Base-by-base conservation (phyloP, 2,329 filamentous ascomycete genomes). In the Penicillium concentricum region DNA sequence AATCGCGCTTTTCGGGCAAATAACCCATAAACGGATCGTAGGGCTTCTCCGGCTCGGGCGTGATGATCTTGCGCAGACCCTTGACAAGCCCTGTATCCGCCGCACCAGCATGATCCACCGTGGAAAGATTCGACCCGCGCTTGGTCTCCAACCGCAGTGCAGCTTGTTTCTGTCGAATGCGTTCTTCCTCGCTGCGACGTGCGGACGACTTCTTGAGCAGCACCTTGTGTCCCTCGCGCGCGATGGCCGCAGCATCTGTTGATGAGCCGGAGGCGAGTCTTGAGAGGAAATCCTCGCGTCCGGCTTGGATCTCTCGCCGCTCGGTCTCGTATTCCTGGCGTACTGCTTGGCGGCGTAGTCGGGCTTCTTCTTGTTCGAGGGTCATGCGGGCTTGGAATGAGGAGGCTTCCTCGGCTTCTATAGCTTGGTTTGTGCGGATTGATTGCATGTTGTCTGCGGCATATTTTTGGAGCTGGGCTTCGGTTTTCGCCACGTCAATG, bases 1-100 rank as follows among this genome's bases (percentile, higher is more conserved):
- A 88, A 64, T 88, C 81, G 22, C 86, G 84, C 24, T 81, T 80
- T 50, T 92, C 83, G 45, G 72, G 68, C 8, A 70, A 60, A 59
- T 92, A 77, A 0, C 91, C 94, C 38, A 86, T 91, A 70, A 94
- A 96, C 0, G 93, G 89, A 77, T 97, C 92, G 76, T 96, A 97
- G 0, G 91, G 87, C 56, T 87, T 86, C 66, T 91, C 86, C 6
- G 84, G 84, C 35, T 84, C 83, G 1, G 84, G 82, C 2, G 81
- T 80, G 55, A 82, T 78, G 50, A 81, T 79, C 57, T 80, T 87
- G 74, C 90, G 91, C 56, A 97, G 82, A 2, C 93, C 93, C 64
- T 90, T 89, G 74, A 97, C 92, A 2, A 87, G 70, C 45, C 84
- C 78, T 0, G 69, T 61, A 55, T 62, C 67, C 18, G 57, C 61